Base-by-base conservation (phyloP, 208 protist genomes). In the Crithidia bombi region DNA sequence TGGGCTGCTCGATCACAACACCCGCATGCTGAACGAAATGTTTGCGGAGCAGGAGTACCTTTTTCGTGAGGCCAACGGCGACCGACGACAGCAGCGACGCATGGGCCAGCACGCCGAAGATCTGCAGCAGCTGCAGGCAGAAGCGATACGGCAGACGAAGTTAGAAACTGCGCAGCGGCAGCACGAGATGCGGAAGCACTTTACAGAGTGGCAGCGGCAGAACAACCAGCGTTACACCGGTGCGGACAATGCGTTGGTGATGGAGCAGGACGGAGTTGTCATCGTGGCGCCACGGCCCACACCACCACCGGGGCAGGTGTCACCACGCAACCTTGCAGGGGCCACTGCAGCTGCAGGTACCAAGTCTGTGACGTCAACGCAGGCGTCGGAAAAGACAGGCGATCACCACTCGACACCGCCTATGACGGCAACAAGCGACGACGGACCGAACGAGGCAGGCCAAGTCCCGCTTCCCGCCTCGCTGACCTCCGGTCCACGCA, bases 211-310 rank as follows among this genome's bases (percentile, higher is more conserved):
- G 74, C 71, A 84, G 41, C 78, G 83, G 41, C 57, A 75, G 46
- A 81, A 83, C 41, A 78, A 82, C 35, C 64, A 80, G 69, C 65
- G 67, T 17, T 69, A 77, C 52, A 81, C 77, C 30, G 72, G 47
- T 17, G 76, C 74, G 9, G 73, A 65, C 32, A 87, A 85, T 38
- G 63, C 73, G 35, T 44, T 78, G n/a, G 76, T 86, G 39, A 82
- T 65, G 30, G 79, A 81, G 39, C 52, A 79, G 11, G 73, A 72
- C 39, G 82, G 79, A 17, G 80, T 90, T 7, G 47, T 83, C 9
- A 84, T 90, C 41, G 71, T 92, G 19, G 74, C 82, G 0, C 85
- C 72, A 30, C 71, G 74, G 10, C 38, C 69, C 5, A 32, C 36
- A 14, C 67, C 74, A 15, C 55, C 54, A 25, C 65, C 38, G 25